Percentiles rank a stretch among this genome's conserved stretches.
These are phyloP conservation scores for Trichoderma erinaceum DNA, from an alignment of 495 filamentous ascomycete genomes.

Conservation along the genomic window DNA sequence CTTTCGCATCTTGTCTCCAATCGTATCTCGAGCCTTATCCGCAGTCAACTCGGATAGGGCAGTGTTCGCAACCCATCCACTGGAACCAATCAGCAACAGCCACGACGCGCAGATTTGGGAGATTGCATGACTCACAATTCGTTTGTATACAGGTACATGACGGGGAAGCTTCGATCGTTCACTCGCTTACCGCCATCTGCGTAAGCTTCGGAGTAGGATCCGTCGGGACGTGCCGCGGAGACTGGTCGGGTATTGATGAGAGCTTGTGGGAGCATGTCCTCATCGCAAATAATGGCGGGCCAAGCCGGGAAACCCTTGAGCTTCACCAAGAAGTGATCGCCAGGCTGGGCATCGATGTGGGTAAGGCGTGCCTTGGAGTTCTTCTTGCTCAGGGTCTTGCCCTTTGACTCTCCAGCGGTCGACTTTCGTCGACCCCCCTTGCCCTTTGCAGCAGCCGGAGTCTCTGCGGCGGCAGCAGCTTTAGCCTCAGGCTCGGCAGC, in stretches of 20 bases:
- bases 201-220: conserved; percentile 76
- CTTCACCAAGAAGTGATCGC: conserved; percentile 78
- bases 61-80: conserved; percentile 79
- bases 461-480: conserved; percentile 23
- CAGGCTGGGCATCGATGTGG: conserved; percentile 73
- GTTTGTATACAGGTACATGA: conserved; percentile 91
- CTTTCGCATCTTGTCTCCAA: conserved; percentile 69
- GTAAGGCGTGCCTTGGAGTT: conserved; percentile 64
- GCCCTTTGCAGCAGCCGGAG: conserved; percentile 37
- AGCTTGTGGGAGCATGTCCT: conserved; percentile 75
- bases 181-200: conserved; percentile 75
- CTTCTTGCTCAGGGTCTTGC: conserved; percentile 79
- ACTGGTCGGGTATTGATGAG: conserved; percentile 70
- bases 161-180: conserved; percentile 76
- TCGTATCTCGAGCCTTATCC: conserved; percentile 55
- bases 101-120: neutral
- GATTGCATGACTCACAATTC: conserved; percentile 70
- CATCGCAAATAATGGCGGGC: conserved; percentile 86
- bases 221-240: conserved; percentile 70
- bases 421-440: conserved; percentile 57
- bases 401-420: conserved; percentile 60
- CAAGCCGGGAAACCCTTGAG: conserved; percentile 87
- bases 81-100: conserved; percentile 29
- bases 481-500: conserved; percentile 22
- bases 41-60: conserved; percentile 68